A percentile compares a stretch with the other conserved stretches of the same genome.
Evolutionary conservation across 2,329 filamentous ascomycete species (phyloP).

Genomic region (Colletotrichum kahawae): DNA sequence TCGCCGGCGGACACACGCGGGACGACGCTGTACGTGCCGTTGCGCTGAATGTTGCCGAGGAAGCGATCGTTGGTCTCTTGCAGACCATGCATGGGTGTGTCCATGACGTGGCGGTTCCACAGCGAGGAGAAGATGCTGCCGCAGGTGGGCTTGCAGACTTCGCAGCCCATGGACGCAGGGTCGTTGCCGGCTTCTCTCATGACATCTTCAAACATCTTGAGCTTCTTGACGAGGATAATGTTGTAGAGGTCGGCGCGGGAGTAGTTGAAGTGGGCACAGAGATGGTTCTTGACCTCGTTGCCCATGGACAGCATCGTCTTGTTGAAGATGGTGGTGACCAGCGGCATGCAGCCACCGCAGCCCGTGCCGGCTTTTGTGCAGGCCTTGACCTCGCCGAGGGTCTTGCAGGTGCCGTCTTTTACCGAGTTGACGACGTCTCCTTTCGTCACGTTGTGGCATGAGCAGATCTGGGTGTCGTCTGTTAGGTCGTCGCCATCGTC

Average conservation of each 20-base stretch:
- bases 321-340: constrained; percentile 90
- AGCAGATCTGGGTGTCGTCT: constrained; percentile 89
- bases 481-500: constrained; percentile 78
- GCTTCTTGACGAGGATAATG: constrained; percentile 81
- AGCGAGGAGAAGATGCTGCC: constrained; percentile 81
- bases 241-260: constrained; percentile 90
- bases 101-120: constrained; percentile 85
- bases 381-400: constrained; percentile 81
- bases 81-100: constrained; percentile 71
- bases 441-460: constrained; percentile 91
- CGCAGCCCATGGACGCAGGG: constrained; percentile 76
- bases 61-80: constrained; percentile 93
- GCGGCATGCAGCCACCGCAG: constrained; percentile 87
- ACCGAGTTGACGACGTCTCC: constrained; percentile 75
- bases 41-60: constrained; percentile 87
- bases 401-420: constrained; percentile 81
- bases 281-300: constrained; percentile 83
- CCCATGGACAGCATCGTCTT: constrained; percentile 85
- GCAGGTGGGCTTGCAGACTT: constrained; percentile 84
- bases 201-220: constrained; percentile 74
- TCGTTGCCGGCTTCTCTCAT: constrained; percentile 81
- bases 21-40: constrained; percentile 89
- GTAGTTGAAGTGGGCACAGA: constrained; percentile 85
- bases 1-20: constrained; percentile 84
- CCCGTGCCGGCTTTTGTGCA: constrained; percentile 93